Evolutionary conservation across 2,329 filamentous ascomycete genomes (phyloP), one percentile per base, ranked within the genome.

Genomic region (Neoarthrinium moseri): DNA sequence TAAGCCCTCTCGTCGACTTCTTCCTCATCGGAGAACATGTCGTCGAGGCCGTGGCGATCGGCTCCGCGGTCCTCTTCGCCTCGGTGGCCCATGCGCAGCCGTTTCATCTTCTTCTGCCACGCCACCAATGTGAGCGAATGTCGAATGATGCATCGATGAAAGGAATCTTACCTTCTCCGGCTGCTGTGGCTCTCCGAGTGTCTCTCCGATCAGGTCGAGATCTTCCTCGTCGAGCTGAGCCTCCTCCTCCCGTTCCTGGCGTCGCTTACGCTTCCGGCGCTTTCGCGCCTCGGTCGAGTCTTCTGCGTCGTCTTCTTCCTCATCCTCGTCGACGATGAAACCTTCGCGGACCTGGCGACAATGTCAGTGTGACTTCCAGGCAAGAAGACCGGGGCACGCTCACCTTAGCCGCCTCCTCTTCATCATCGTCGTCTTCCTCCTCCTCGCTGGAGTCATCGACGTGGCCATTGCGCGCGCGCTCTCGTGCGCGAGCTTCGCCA

Each of bases 21-120:
- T 45, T 95, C 91, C 43, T 96, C 92, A 55, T 96, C 92, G 27
- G 89, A 91, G 67, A 99, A 99, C 55, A 99, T 97, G 56, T 96
- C 86, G 55, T 91, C 86, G 13, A 97, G 81, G 20, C 87, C 90
- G 50, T 86, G 85, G 32, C 83, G 78, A 53, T 84, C 78, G 55
- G 72, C 74, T 21, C 74, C 74, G 18, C 82, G 78, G 40, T 90
- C 80, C 46, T 80, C 82, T 51, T 90, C 86, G 52, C 86, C 85
- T 50, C 87, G 81, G 54, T 92, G 89, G 45, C 94, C 92, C 54
- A 90, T 89, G 75, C 97, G 99, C 45, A 99, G 81, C 32, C 94
- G 88, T 70, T 99, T 99, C 76, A 95, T 95, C 64, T 96, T 95
- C 56, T 86, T 86, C 86, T 95, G 52, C 26, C 26, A 11, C 39